phyloP scores from a whole-genome alignment of 345 rosid species.

The Adansonia digitata region DNA sequence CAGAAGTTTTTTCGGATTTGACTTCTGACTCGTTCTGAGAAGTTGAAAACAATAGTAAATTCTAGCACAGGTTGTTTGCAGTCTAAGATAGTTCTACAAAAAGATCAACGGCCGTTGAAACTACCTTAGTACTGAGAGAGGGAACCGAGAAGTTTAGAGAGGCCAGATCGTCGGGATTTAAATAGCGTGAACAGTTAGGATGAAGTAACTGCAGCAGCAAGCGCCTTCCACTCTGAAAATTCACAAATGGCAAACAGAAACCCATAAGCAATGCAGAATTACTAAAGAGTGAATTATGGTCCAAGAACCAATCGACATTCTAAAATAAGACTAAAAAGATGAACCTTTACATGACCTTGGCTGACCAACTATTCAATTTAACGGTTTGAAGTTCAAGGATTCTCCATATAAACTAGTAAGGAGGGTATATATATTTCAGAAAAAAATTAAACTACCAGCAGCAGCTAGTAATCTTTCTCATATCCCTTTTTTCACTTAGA shows the following conservation, averaged over 20 bases:
- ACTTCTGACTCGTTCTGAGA: constrained; percentile 26
- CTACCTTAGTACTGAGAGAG: constrained; percentile 40
- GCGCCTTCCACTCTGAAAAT: constrained; percentile 32
- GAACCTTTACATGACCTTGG: not conserved
- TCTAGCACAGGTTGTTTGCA: not conserved
- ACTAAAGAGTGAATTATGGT: constrained; percentile 6
- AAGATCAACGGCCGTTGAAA: constrained; percentile 11
- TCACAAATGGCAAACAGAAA: not conserved
- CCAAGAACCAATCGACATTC: not conserved
- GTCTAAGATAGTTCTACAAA: not conserved
- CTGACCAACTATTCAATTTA: not conserved
- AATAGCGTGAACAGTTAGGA: not conserved
- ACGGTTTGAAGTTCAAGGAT: not conserved
- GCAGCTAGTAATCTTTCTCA: not conserved
- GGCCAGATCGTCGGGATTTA: constrained; percentile 13
- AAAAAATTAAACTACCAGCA: not conserved
- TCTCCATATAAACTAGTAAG: not conserved
- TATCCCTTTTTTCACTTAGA: not conserved
- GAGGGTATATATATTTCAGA: too few relatives aligned
- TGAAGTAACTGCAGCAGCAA: constrained; percentile 2
- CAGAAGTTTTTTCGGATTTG: not conserved
- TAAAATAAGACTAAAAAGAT: not conserved
- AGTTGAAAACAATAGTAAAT: not conserved
- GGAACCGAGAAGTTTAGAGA: constrained; percentile 58
- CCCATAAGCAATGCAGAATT: not conserved